A percentile compares a stretch with the other conserved stretches of the same genome.
These are phyloP conservation scores for Stromatinia cepivora DNA, from an alignment of 2,329 filamentous ascomycete genomes.

Conservation along the genomic window DNA sequence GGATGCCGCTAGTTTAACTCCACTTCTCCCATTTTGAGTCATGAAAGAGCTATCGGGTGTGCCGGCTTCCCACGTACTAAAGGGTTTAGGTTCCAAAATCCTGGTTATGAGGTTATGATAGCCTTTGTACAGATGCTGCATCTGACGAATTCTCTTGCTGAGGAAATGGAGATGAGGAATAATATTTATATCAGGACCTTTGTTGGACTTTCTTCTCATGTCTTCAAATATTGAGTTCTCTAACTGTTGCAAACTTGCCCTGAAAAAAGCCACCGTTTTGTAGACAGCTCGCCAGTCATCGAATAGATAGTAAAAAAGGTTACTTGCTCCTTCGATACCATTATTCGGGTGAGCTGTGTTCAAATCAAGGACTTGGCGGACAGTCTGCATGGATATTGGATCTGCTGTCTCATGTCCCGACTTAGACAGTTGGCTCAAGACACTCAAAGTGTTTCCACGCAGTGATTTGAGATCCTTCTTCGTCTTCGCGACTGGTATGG, in stretches of 20 bases:
- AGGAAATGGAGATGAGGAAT: slow-evolving; percentile 59
- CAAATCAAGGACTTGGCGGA: slow-evolving; percentile 36
- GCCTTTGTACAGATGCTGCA: slow-evolving; percentile 60
- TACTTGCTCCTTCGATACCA: slow-evolving; percentile 54
- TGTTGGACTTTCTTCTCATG: slow-evolving; percentile 41
- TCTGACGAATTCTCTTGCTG: slow-evolving; percentile 59
- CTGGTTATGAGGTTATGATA: slow-evolving; percentile 61
- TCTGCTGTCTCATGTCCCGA: slow-evolving; percentile 44
- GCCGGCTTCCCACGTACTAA: slow-evolving; percentile 44
- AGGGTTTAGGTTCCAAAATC: slow-evolving; percentile 45
- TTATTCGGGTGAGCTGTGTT: slow-evolving; percentile 37
- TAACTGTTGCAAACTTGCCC: slow-evolving; percentile 50
- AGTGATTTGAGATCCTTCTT: slow-evolving; percentile 38
- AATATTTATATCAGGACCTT: slow-evolving; percentile 51
- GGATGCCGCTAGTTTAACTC: slow-evolving; percentile 45
- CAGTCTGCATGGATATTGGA: slow-evolving; percentile 38
- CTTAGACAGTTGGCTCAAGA: slow-evolving; percentile 61
- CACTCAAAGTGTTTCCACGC: slow-evolving; percentile 59
- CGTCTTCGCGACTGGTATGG: slow-evolving; percentile 40
- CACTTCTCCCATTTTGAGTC: slow-evolving; percentile 10
- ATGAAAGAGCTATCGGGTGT: slow-evolving; percentile 20
- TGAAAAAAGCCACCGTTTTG: slow-evolving; percentile 52
- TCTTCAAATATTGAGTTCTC: slow-evolving; percentile 36
- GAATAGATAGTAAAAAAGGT: slow-evolving; percentile 66
- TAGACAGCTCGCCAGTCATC: slow-evolving; percentile 65